Evolutionary conservation across 1,284 basidiomycete species (phyloP).

Genomic region (Tilletia indica): DNA sequence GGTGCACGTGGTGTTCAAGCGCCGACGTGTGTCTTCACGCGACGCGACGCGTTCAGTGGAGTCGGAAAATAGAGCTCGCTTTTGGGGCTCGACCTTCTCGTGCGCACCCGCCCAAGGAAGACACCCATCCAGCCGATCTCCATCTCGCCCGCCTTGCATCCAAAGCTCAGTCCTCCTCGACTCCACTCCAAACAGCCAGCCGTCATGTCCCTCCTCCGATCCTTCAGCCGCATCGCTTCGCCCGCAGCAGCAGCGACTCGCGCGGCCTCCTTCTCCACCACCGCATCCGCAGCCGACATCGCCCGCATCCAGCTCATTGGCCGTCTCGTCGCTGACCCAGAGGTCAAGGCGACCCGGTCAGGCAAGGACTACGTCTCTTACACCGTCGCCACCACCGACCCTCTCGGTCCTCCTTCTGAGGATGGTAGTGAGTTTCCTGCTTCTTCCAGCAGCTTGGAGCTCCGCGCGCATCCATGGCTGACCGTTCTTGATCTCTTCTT

Average conservation of each 20-base stretch:
- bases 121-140: not conserved
- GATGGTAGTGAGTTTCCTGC: slow-evolving; percentile 25
- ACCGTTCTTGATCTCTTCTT: not conserved
- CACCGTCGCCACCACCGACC: slow-evolving; percentile 51
- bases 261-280: slow-evolving; percentile 38
- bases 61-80: no score
- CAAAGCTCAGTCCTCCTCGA: not conserved
- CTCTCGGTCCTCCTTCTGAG: slow-evolving; percentile 44
- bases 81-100: no score
- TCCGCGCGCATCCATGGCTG: not conserved
- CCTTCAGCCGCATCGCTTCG: not conserved
- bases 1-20: no score
- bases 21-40: no score
- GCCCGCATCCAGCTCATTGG: slow-evolving; percentile 53
- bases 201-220: slow-evolving; percentile 2
- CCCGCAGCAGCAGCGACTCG: not conserved
- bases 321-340: slow-evolving; percentile 49
- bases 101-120: no score
- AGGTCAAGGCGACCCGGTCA: slow-evolving; percentile 44
- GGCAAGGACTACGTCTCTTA: slow-evolving; percentile 55
- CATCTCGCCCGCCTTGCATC: no score
- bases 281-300: slow-evolving; percentile 34
- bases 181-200: not conserved
- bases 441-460: no score
- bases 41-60: no score